Conservation (phyloP, 2,329 filamentous ascomycete genomes). For the Neonectria magnoliae region DNA sequence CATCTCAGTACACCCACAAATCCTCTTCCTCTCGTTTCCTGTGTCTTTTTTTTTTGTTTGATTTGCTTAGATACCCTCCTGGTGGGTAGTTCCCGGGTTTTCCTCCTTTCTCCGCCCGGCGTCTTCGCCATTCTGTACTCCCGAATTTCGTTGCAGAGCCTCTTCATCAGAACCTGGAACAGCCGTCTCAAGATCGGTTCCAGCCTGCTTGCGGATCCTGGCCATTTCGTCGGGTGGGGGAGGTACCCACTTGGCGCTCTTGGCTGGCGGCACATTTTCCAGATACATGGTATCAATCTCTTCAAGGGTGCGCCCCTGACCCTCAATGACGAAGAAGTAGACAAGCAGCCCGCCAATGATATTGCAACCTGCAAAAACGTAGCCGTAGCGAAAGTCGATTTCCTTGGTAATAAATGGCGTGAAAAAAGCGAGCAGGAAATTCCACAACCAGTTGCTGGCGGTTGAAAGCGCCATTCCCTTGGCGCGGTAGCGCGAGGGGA, state of each 20-base stretch:
- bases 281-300: constrained; percentile 85
- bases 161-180: constrained; percentile 27
- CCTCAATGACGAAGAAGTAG: constrained; percentile 82
- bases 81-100: constrained; percentile 20
- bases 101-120: constrained; percentile 29
- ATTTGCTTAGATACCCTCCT: constrained; percentile 9
- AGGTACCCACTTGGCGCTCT: constrained; percentile 65
- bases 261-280: constrained; percentile 69
- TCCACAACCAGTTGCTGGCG: constrained; percentile 74
- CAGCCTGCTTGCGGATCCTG: constrained; percentile 53
- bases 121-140: constrained; percentile 10
- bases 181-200: constrained; percentile 49
- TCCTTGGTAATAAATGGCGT: constrained; percentile 79
- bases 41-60: too few relatives aligned
- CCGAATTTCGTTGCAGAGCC: constrained; percentile 22
- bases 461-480: constrained; percentile 70
- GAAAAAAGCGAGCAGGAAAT: constrained; percentile 81
- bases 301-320: constrained; percentile 77
- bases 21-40: neutral
- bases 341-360: constrained; percentile 71
- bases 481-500: constrained; percentile 69
- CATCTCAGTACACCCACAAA: too few relatives aligned
- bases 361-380: constrained; percentile 80
- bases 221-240: constrained; percentile 57
- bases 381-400: constrained; percentile 79